Evolutionary conservation across 805 yeast species (phyloP).

Genomic region (Metschnikowia arizonensis): DNA sequence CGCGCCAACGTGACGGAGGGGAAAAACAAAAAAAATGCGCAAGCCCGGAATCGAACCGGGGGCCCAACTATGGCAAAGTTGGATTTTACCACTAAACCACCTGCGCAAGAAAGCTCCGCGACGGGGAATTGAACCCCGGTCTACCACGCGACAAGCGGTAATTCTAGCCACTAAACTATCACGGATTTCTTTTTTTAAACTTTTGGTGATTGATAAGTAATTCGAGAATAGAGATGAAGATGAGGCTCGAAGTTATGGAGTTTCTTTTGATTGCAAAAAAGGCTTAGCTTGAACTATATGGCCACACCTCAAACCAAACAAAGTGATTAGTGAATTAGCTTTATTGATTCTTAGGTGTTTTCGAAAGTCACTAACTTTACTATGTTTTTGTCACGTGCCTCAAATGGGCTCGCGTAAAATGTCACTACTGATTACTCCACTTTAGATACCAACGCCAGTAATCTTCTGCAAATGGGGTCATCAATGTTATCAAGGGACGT

Average conservation of each 20-base stretch:
- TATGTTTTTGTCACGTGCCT: not conserved
- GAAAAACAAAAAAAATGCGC: conserved; percentile 12
- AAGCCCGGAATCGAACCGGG: conserved; percentile 24
- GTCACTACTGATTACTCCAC: not conserved
- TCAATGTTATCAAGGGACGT: not conserved
- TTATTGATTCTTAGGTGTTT: no score
- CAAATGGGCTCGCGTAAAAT: not conserved
- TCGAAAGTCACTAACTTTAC: not conserved
- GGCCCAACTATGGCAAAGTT: conserved; percentile 23
- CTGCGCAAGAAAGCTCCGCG: conserved; percentile 20
- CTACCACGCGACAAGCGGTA: conserved; percentile 25
- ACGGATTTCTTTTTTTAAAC: conserved; percentile 11
- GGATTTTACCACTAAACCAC: conserved; percentile 23
- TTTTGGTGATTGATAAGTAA: not conserved
- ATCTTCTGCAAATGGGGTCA: not conserved
- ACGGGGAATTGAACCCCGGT: conserved; percentile 26
- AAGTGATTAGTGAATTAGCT: not conserved
- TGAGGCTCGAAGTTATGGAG: no score
- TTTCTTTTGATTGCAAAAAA: no score
- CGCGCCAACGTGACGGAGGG: conserved; percentile 1
- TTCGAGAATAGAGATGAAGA: no score
- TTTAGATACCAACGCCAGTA: no score
- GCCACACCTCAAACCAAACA: no score
- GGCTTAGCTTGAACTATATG: no score
- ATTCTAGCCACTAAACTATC: conserved; percentile 26